These are phyloP conservation scores for Dictyostelium brefeldianum DNA, from an alignment of 78 protist species.

Conservation along the genomic window DNA sequence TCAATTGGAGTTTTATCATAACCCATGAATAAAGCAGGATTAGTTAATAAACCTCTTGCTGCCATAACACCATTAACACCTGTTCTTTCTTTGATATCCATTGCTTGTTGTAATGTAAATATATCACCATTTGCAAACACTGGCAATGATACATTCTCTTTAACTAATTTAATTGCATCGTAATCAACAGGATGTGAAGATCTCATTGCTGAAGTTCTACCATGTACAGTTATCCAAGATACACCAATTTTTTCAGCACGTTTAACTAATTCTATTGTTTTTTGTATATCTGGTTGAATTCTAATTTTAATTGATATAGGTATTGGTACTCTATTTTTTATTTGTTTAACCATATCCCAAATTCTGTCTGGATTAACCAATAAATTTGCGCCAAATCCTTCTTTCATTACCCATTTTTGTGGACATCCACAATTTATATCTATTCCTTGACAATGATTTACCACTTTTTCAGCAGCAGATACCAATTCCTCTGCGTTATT, in stretches of 20 bases:
- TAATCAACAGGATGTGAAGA: conserved; percentile 70
- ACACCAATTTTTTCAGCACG: conserved; percentile 87
- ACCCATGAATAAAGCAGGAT: conserved; percentile 90
- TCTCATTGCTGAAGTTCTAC: conserved; percentile 82
- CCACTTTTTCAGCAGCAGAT: conserved; percentile 82
- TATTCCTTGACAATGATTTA: conserved; percentile 75
- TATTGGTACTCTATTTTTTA: conserved; percentile 21
- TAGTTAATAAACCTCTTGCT: conserved; percentile 89
- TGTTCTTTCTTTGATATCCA: conserved; percentile 40
- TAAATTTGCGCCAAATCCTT: conserved; percentile 85
- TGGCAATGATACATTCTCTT: conserved; percentile 81
- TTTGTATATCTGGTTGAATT: conserved; percentile 48
- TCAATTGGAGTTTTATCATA: conserved; percentile 75
- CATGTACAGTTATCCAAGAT: conserved; percentile 92
- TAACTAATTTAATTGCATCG: conserved; percentile 85
- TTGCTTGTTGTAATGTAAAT: conserved; percentile 60
- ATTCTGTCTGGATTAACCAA: conserved; percentile 78
- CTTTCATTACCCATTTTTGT: conserved; percentile 91
- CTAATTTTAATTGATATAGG: conserved; percentile 89
- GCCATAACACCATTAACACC: conserved; percentile 90
- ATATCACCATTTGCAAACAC: conserved; percentile 92
- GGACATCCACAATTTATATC: conserved; percentile 96
- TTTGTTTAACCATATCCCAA: conserved; percentile 80
- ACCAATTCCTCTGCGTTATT: conserved; percentile 55
- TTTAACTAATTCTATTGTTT: conserved; percentile 84